Conservation (phyloP, 2,329 filamentous ascomycete species). For the Purpureocillium lavendulum region DNA sequence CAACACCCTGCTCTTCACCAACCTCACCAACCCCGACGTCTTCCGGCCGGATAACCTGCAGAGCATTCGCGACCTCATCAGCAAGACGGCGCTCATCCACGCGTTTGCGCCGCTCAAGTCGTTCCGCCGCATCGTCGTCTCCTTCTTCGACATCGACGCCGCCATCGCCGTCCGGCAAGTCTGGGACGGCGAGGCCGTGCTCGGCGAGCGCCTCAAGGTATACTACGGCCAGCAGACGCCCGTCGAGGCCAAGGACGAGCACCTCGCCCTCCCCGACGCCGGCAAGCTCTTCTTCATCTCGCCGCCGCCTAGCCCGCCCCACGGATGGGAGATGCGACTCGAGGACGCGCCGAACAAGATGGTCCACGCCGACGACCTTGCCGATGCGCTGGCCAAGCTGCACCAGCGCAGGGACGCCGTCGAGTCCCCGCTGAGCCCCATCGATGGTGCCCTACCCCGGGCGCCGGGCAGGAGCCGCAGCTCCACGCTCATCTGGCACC, state of each 20-base stretch:
- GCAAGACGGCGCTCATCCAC: constrained; percentile 61
- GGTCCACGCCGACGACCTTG: constrained; percentile 61
- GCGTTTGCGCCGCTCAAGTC: constrained; percentile 75
- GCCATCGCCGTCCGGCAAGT: constrained; percentile 63
- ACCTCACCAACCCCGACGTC: constrained; percentile 63
- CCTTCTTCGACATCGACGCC: constrained; percentile 62
- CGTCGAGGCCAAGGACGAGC: constrained; percentile 45
- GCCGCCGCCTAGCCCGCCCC: constrained; percentile 58
- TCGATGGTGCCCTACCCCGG: constrained; percentile 16
- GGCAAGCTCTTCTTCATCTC: constrained; percentile 69
- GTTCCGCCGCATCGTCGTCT: constrained; percentile 73
- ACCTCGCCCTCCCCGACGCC: constrained; percentile 58
- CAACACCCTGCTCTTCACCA: constrained; percentile 80
- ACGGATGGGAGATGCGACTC: constrained; percentile 59
- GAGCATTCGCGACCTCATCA: constrained; percentile 63
- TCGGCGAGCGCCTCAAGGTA: constrained; percentile 61
- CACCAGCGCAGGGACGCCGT: constrained; percentile 32
- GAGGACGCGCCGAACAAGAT: constrained; percentile 64
- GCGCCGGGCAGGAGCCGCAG: constrained; percentile 44
- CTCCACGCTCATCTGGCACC: constrained; percentile 58
- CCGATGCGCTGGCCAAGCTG: constrained; percentile 55
- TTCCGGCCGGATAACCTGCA: constrained; percentile 68
- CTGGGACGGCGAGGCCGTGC: constrained; percentile 66
- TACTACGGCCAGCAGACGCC: constrained; percentile 60
- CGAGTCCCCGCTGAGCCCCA: constrained; percentile 21